Conservation (phyloP, 176 grass and related monocot genomes). For the Oryza officinalis region DNA sequence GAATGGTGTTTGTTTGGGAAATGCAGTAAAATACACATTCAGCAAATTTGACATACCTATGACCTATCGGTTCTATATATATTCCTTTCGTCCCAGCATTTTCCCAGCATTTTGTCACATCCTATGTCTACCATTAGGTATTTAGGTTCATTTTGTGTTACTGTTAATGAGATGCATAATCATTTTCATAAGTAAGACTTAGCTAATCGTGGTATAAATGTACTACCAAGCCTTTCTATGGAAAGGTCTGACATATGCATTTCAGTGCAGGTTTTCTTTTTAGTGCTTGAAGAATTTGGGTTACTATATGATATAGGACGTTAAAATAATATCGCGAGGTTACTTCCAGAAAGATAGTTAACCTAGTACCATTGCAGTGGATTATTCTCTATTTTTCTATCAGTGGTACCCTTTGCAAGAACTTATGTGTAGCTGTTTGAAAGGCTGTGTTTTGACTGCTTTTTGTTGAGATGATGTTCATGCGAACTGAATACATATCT, state of each 20-base stretch:
- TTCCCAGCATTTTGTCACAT: background rate
- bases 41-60: background rate
- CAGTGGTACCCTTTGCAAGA: background rate
- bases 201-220: background rate
- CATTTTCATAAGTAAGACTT: background rate
- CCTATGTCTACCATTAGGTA: background rate
- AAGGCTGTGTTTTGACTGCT: background rate
- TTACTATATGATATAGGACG: background rate
- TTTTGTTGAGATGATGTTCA: background rate
- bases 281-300: background rate
- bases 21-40: background rate
- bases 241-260: slow-evolving; percentile 6
- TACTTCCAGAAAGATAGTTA: slow-evolving; percentile 5
- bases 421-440: background rate
- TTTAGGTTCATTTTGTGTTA: background rate
- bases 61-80: background rate
- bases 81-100: background rate
- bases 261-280: background rate
- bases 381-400: background rate
- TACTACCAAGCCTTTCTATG: background rate
- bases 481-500: background rate
- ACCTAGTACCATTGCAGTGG: background rate
- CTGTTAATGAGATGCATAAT: background rate
- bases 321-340: background rate
- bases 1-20: background rate